A percentile compares a stretch with the other conserved stretches of the same genome.
phyloP scores from a whole-genome alignment of 257 asterid species.

The Primulina tabacum region DNA sequence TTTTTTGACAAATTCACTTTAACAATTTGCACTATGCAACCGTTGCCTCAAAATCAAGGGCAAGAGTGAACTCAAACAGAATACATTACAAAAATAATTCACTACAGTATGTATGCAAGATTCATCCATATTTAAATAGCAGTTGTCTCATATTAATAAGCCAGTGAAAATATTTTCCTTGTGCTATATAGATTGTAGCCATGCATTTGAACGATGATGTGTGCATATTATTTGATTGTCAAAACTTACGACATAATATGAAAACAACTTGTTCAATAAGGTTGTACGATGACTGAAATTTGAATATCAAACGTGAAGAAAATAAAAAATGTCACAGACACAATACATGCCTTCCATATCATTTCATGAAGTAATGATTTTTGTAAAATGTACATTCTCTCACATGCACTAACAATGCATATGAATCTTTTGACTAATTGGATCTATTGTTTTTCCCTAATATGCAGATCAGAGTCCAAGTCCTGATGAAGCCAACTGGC shows the following conservation, averaged over 20 bases:
- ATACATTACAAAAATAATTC: conserved; percentile 19
- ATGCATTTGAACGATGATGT: not conserved
- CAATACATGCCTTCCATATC: no score
- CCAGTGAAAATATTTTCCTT: conserved; percentile 6
- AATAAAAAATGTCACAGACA: no score
- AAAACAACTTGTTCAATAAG: no score
- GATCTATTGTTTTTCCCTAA: conserved; percentile 27
- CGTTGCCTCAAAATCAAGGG: conserved; percentile 2
- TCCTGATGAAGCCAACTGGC: conserved; percentile 61
- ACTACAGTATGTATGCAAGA: conserved; percentile 3
- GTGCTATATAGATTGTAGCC: conserved; percentile 7
- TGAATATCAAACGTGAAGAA: no score
- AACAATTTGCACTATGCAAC: conserved; percentile 12
- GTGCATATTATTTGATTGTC: no score
- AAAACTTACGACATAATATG: no score
- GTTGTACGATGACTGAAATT: no score
- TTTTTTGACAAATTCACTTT: conserved; percentile 12
- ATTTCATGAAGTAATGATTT: no score
- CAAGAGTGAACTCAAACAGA: conserved; percentile 1
- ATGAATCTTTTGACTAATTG: not conserved
- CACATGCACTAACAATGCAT: no score
- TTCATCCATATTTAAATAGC: conserved; percentile 1
- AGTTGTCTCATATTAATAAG: conserved; percentile 10
- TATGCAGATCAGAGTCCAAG: conserved; percentile 36
- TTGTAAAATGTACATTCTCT: no score